These are phyloP conservation scores for Sugiyamaella mastotermitis DNA, from an alignment of 805 yeast genomes.

Conservation along the genomic window DNA sequence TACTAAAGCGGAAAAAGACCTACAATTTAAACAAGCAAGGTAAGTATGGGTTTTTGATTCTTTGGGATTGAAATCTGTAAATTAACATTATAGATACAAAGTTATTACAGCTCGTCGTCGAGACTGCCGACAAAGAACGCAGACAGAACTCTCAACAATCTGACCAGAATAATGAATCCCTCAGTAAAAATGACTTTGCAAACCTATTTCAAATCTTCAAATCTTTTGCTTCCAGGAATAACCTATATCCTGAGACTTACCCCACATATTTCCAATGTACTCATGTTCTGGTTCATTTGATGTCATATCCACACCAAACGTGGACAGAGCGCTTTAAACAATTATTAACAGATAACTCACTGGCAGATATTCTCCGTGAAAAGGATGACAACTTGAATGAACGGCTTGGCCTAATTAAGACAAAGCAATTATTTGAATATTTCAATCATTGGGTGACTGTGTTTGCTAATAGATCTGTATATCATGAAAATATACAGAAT, in stretches of 20 bases:
- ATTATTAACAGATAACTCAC: slow-evolving; percentile 13
- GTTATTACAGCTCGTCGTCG: slow-evolving; percentile 15
- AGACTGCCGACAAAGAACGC: slow-evolving; percentile 15
- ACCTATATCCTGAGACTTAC: slow-evolving; percentile 6
- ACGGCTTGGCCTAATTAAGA: background rate
- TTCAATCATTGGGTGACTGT: slow-evolving; percentile 1
- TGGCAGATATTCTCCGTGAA: background rate
- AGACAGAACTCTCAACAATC: background rate
- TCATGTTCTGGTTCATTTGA: slow-evolving; percentile 14
- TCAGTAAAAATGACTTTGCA: slow-evolving; percentile 11
- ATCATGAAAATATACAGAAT: slow-evolving; percentile 1
- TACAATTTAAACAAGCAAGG: background rate
- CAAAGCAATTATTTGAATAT: background rate
- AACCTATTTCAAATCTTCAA: slow-evolving; percentile 15
- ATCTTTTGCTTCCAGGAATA: slow-evolving; percentile 12
- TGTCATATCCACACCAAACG: slow-evolving; percentile 11
- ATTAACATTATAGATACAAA: slow-evolving; percentile 12
- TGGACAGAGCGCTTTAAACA: slow-evolving; percentile 17
- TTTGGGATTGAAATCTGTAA: background rate
- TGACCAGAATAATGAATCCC: background rate
- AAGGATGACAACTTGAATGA: background rate
- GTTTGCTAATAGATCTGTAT: background rate
- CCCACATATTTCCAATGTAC: slow-evolving; percentile 16
- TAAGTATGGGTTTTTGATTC: too few species aligned
- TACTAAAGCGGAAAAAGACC: slow-evolving; percentile 2